These are phyloP conservation scores for Albatrellus ellisii DNA, from an alignment of 768 basidiomycete species.

Conservation along the genomic window DNA sequence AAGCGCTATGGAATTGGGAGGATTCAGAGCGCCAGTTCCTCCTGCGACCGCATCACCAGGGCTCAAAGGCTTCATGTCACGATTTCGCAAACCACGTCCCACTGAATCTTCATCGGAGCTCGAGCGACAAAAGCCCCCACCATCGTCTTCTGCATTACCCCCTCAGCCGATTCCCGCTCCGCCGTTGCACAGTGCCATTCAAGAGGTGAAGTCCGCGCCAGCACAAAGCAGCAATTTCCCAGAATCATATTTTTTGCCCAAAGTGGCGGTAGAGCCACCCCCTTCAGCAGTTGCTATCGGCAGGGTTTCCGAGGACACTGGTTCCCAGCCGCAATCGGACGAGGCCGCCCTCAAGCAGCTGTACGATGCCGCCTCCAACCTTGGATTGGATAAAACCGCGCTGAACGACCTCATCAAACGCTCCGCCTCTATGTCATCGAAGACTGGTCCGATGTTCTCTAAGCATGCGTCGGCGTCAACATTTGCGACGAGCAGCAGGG, in stretches of 20 bases:
- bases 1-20: conserved; percentile 37
- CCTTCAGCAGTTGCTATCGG: conserved; percentile 4
- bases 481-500: conserved; percentile 17
- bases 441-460: conserved; percentile 31
- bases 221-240: conserved; percentile 1
- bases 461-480: conserved; percentile 29
- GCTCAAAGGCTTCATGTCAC: conserved; percentile 70
- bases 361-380: conserved; percentile 60
- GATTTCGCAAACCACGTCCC: conserved; percentile 38
- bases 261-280: neutral
- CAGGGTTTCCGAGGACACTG: conserved; percentile 3
- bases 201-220: conserved; percentile 9
- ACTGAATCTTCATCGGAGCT: conserved; percentile 16
- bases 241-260: neutral
- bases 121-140: conserved; percentile 15
- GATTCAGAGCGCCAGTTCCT: conserved; percentile 43
- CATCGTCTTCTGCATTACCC: conserved; percentile 6
- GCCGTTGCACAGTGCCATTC: neutral
- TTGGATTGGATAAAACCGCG: conserved; percentile 63
- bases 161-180: conserved; percentile 5
- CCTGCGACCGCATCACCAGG: conserved; percentile 63
- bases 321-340: conserved; percentile 17
- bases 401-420: conserved; percentile 61
- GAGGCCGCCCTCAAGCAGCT: conserved; percentile 53
- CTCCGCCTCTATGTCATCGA: conserved; percentile 51